Percentiles rank a stretch among this genome's conserved stretches.
Conservation (phyloP, 2,329 filamentous ascomycete species). For the Gnomoniopsis smithogilvyi region DNA sequence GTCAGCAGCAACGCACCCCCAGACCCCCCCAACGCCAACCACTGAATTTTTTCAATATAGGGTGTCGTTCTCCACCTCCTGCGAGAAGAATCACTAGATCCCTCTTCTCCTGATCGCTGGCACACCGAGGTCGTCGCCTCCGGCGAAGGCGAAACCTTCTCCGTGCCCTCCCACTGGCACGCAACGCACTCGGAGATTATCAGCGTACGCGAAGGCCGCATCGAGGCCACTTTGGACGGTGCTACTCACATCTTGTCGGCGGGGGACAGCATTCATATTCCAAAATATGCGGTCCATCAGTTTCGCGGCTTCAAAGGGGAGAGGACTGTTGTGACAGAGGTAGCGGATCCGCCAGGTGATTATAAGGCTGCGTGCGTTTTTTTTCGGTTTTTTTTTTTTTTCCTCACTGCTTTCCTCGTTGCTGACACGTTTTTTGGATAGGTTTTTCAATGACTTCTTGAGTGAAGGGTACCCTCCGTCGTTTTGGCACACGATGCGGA, state of each 20-base stretch:
- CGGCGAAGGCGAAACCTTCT: neutral
- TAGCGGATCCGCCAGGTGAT: constrained; percentile 2
- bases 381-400: neutral
- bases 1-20: neutral
- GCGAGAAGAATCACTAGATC: neutral
- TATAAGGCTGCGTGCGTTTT: constrained; percentile 8
- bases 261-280: neutral
- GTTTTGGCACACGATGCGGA: constrained; percentile 7
- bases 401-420: neutral
- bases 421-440: neutral
- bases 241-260: neutral
- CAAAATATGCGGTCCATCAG: neutral
- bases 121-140: neutral
- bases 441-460: constrained; percentile 7
- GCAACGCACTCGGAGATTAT: neutral
- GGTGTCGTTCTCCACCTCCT: neutral
- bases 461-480: neutral
- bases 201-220: constrained; percentile 3
- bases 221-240: constrained; percentile 1
- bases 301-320: constrained; percentile 1
- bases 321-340: constrained; percentile 4
- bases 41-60: neutral
- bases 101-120: neutral
- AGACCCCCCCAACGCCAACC: neutral
- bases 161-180: constrained; percentile 8